phyloP scores from a whole-genome alignment of 345 rosid species.

The Bruguiera gymnorhiza region DNA sequence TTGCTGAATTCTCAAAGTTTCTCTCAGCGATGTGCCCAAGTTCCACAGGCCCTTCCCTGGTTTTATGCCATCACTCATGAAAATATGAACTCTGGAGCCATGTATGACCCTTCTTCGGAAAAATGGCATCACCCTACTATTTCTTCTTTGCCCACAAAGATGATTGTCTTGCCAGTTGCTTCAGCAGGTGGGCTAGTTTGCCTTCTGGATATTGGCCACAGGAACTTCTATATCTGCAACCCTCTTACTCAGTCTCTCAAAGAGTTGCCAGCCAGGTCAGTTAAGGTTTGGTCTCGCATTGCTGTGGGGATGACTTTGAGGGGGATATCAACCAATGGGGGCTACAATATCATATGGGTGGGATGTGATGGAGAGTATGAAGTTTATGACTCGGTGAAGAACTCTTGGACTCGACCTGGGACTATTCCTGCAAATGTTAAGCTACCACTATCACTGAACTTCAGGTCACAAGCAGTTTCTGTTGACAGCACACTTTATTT shows the following conservation, averaged over 20 bases:
- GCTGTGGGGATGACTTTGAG: slow-evolving; percentile 90
- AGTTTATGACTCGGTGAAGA: slow-evolving; percentile 70
- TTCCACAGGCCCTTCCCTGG: slow-evolving; percentile 68
- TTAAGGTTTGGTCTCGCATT: slow-evolving; percentile 84
- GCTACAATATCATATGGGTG: slow-evolving; percentile 86
- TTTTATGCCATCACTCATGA: slow-evolving; percentile 87
- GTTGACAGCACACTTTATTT: slow-evolving; percentile 58
- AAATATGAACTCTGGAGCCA: slow-evolving; percentile 80
- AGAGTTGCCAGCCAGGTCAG: slow-evolving; percentile 88
- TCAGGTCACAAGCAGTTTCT: slow-evolving; percentile 86
- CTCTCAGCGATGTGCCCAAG: slow-evolving; percentile 60
- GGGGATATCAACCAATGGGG: slow-evolving; percentile 46
- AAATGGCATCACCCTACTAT: slow-evolving; percentile 87
- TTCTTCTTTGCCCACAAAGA: slow-evolving; percentile 64
- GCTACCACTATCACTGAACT: slow-evolving; percentile 78
- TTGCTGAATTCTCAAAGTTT: slow-evolving; percentile 69
- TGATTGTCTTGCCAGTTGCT: slow-evolving; percentile 77
- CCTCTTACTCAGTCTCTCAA: slow-evolving; percentile 76
- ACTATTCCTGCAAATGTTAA: slow-evolving; percentile 66
- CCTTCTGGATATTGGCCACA: slow-evolving; percentile 87
- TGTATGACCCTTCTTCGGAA: slow-evolving; percentile 73
- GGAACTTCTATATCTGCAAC: slow-evolving; percentile 86
- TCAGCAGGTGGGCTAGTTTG: slow-evolving; percentile 96
- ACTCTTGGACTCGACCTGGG: slow-evolving; percentile 76
- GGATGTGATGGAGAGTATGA: slow-evolving; percentile 94